Evolutionary conservation across 139 green algal species (phyloP).

Genomic region (Choricystis sp.): DNA sequence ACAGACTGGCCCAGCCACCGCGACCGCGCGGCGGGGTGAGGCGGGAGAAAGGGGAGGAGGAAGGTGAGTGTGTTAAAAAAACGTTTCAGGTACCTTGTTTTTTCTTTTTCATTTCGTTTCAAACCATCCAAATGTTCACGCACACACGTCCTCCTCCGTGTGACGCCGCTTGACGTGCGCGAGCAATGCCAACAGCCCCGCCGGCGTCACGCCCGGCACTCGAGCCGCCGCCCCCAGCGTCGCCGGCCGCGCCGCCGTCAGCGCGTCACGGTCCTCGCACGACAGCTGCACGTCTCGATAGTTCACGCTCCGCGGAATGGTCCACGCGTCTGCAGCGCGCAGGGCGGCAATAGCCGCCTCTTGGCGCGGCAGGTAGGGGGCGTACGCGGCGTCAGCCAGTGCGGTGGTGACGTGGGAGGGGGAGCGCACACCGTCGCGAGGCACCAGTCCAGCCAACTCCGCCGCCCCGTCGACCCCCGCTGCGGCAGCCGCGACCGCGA

Average conservation of each 20-base stretch:
- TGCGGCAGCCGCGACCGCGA: not conserved
- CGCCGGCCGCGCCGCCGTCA: slow-evolving; percentile 15
- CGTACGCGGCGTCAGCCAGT: slow-evolving; percentile 17
- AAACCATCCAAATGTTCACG: too few species aligned
- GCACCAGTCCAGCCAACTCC: not conserved
- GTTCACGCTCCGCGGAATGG: slow-evolving; percentile 23
- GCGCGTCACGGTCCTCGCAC: slow-evolving; percentile 38
- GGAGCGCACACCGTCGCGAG: not conserved
- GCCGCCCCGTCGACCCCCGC: not conserved
- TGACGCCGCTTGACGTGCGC: slow-evolving; percentile 14
- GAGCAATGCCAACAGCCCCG: slow-evolving; percentile 28
- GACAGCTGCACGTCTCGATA: slow-evolving; percentile 30
- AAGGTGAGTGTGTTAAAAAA: not conserved
- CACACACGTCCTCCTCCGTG: too few species aligned
- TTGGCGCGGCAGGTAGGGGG: slow-evolving; percentile 26
- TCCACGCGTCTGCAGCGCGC: slow-evolving; percentile 22
- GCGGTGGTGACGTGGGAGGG: not conserved
- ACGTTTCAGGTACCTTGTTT: too few species aligned
- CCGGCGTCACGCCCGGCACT: slow-evolving; percentile 32
- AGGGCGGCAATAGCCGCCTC: slow-evolving; percentile 21
- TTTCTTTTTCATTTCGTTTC: not conserved
- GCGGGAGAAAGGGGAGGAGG: not conserved
- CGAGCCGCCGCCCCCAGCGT: slow-evolving; percentile 22
- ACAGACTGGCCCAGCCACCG: too few species aligned
- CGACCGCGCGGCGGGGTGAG: too few species aligned